These are phyloP conservation scores for Rhizopogon rudus DNA, from an alignment of 768 basidiomycete genomes.

Conservation along the genomic window DNA sequence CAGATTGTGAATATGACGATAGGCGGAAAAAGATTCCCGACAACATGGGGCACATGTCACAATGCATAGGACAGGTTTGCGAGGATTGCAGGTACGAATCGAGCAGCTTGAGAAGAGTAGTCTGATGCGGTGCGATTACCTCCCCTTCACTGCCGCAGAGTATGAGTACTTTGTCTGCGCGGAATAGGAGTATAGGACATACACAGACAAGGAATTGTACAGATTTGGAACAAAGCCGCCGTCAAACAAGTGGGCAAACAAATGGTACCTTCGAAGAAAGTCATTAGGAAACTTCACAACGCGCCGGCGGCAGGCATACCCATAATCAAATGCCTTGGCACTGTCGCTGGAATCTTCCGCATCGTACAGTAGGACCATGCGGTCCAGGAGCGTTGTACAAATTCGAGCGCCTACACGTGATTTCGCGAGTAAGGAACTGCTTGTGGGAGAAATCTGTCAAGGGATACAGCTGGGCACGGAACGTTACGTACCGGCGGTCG, in stretches of 20 bases:
- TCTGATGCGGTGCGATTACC: conserved; percentile 79
- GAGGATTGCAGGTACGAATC: conserved; percentile 76
- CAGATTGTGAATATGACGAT: conserved; percentile 48
- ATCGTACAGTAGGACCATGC: conserved; percentile 67
- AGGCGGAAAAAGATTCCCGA: conserved; percentile 58
- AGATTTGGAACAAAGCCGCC: conserved; percentile 52
- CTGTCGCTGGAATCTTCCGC: conserved; percentile 59
- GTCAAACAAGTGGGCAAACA: conserved; percentile 62
- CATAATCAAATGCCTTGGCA: conserved; percentile 70
- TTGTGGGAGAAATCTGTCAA: not conserved
- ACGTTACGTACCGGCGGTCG: conserved; percentile 46
- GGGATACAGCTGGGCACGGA: not conserved
- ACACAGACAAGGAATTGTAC: conserved; percentile 61
- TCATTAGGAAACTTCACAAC: conserved; percentile 6
- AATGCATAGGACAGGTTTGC: conserved; percentile 32
- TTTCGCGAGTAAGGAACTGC: conserved; percentile 37
- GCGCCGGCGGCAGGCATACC: conserved; percentile 36
- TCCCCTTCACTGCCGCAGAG: conserved; percentile 51
- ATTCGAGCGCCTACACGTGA: conserved; percentile 57
- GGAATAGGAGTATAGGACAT: conserved; percentile 17
- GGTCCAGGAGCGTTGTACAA: conserved; percentile 64
- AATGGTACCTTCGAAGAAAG: conserved; percentile 46
- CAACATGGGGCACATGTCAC: conserved; percentile 51
- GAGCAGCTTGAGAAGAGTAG: conserved; percentile 79
- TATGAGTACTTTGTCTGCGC: conserved; percentile 5